phyloP scores from a whole-genome alignment of 176 grass and related monocot genomes.

The Puya raimondii region DNA sequence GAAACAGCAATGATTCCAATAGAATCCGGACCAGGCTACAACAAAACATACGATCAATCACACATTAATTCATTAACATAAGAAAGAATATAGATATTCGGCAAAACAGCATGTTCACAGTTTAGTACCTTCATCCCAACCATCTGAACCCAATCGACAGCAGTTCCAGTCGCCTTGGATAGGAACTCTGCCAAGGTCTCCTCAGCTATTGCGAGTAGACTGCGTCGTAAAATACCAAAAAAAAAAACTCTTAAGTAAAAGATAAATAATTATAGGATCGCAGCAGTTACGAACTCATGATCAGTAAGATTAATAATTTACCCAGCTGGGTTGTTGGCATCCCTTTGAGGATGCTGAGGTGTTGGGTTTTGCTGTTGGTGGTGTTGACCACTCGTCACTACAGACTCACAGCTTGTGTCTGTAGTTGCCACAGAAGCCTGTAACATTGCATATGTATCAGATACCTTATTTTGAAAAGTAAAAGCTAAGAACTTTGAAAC shows the following conservation, averaged over 20 bases:
- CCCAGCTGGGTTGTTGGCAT: slow-evolving; percentile 97
- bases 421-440: slow-evolving; percentile 84
- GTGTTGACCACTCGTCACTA: slow-evolving; percentile 95
- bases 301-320: slow-evolving; percentile 12
- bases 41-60: neutral
- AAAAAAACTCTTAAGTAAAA: neutral
- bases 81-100: neutral
- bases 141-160: slow-evolving; percentile 99
- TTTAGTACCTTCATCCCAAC: slow-evolving; percentile 93
- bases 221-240: slow-evolving; percentile 9
- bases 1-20: slow-evolving; percentile 99
- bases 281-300: neutral
- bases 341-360: slow-evolving; percentile 55
- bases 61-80: neutral
- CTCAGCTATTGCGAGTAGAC: slow-evolving; percentile 95
- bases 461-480: neutral
- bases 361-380: slow-evolving; percentile 65
- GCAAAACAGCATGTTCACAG: neutral
- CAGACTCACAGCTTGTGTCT: slow-evolving; percentile 98
- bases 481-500: neutral
- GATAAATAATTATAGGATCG: neutral
- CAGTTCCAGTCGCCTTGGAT: slow-evolving; percentile 94
- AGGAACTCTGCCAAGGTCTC: slow-evolving; percentile 98
- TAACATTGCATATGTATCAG: slow-evolving; percentile 2
- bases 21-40: slow-evolving; percentile 99